Conservation (phyloP, 2,329 filamentous ascomycete species). For the Botryotinia globosa region DNA sequence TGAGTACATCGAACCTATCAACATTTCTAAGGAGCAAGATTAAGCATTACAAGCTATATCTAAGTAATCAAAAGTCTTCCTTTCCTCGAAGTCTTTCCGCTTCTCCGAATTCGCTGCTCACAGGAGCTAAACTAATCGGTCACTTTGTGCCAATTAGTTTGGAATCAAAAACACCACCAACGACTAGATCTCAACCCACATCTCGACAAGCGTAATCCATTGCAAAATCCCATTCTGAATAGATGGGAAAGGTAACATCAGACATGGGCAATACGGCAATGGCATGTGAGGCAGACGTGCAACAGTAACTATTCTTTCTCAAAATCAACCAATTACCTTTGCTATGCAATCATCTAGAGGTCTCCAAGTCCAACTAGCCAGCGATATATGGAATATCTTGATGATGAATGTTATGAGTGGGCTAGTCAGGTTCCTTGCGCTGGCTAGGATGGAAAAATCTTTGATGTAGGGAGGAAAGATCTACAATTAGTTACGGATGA, state of each 20-base stretch:
- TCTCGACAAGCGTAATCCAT: not conserved
- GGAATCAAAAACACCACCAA: not conserved
- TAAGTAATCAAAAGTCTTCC: not conserved
- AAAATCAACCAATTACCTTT: not conserved
- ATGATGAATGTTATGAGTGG: not conserved
- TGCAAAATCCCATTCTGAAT: not conserved
- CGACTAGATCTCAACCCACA: not conserved
- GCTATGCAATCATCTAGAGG: not conserved
- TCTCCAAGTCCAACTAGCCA: not conserved
- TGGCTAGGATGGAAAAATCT: not conserved
- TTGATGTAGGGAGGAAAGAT: not conserved
- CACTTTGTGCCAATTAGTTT: not conserved
- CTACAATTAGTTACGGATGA: not conserved
- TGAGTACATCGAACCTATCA: not conserved
- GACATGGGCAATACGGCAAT: not conserved
- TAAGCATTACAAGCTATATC: not conserved
- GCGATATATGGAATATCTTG: not conserved
- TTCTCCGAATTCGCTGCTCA: not conserved
- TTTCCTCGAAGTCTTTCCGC: not conserved
- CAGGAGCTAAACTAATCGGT: not conserved
- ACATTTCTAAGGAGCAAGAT: not conserved
- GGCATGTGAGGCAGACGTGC: not conserved
- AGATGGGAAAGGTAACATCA: not conserved
- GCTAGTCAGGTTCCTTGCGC: not conserved
- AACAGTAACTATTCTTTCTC: not conserved